These are phyloP conservation scores for Malbranchea zuffiana DNA, from an alignment of 2,329 filamentous ascomycete genomes.

Conservation along the genomic window DNA sequence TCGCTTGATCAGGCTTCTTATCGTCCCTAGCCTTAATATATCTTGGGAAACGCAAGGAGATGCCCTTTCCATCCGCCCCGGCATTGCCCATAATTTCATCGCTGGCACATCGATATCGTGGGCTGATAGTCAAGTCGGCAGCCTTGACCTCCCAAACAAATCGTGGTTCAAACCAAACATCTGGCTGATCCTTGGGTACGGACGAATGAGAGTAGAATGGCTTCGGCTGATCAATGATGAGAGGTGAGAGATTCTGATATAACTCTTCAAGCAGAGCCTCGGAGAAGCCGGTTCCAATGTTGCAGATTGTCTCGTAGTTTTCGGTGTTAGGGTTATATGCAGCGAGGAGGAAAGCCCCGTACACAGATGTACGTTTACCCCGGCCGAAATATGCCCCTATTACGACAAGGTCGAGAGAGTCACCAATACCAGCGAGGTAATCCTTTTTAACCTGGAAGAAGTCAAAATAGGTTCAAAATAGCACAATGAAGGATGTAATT, in stretches of 20 bases:
- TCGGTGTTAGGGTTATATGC: conserved; percentile 78
- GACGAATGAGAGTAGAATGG: conserved; percentile 84
- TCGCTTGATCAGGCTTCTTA: conserved; percentile 90
- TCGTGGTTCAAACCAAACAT: conserved; percentile 94
- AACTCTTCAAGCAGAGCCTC: conserved; percentile 88
- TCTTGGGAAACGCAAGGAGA: conserved; percentile 80
- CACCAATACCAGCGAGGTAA: conserved; percentile 84
- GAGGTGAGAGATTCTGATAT: conserved; percentile 60
- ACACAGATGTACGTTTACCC: conserved; percentile 90
- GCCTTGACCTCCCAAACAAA: conserved; percentile 98
- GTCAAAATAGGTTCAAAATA: background rate
- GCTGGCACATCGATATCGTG: conserved; percentile 82
- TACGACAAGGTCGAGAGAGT: conserved; percentile 93
- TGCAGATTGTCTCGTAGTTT: conserved; percentile 90
- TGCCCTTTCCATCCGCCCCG: conserved; percentile 58
- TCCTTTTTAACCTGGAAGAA: conserved; percentile 77
- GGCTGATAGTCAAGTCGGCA: conserved; percentile 84
- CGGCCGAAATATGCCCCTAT: conserved; percentile 88
- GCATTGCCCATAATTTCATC: conserved; percentile 64
- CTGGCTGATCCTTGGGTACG: conserved; percentile 83
- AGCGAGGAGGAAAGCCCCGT: conserved; percentile 88
- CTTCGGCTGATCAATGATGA: conserved; percentile 80
- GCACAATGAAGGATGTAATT: background rate
- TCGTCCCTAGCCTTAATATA: conserved; percentile 90
- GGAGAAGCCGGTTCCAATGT: conserved; percentile 94